phyloP scores from a whole-genome alignment of 305 asterid species.

The Vinca major region DNA sequence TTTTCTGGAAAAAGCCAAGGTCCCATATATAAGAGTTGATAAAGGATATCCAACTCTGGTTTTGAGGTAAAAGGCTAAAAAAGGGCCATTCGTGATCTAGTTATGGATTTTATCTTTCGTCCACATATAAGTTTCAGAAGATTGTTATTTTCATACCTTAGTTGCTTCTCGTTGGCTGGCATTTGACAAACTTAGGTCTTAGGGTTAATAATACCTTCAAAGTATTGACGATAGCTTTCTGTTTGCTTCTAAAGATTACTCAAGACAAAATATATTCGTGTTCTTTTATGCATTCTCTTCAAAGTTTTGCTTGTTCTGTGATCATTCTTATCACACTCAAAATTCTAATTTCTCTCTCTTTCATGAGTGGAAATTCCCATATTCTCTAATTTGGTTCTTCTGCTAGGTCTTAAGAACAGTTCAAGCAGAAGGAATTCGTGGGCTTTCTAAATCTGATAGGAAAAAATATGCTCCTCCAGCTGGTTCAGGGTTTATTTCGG shows the following conservation, averaged over 20 bases:
- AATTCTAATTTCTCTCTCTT: conserved; percentile 15
- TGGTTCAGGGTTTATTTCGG: conserved; percentile 92
- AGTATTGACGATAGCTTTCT: not conserved
- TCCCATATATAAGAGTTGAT: not conserved
- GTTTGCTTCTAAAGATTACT: conserved; percentile 2
- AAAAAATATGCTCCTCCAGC: conserved; percentile 84
- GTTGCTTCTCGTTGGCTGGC: not conserved
- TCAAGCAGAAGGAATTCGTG: conserved; percentile 80
- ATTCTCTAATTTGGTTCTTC: not conserved
- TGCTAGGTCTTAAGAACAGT: conserved; percentile 66
- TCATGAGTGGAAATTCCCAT: conserved; percentile 6
- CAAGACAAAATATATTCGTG: not conserved
- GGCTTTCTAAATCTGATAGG: conserved; percentile 63
- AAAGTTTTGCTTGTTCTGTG: not conserved
- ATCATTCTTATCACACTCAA: not conserved
- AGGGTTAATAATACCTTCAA: not conserved
- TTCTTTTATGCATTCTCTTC: not conserved
- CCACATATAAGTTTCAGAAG: not conserved
- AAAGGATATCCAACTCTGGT: not conserved
- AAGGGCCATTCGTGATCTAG: not conserved
- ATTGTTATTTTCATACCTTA: not conserved
- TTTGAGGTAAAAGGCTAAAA: not conserved
- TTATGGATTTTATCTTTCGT: not conserved
- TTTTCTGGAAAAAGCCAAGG: not conserved
- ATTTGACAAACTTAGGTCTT: not conserved